Percentiles rank a stretch among this genome's conserved stretches.
Evolutionary conservation across 257 asterid genomes (phyloP).

Genomic region (Cynanchum wilfordii): DNA sequence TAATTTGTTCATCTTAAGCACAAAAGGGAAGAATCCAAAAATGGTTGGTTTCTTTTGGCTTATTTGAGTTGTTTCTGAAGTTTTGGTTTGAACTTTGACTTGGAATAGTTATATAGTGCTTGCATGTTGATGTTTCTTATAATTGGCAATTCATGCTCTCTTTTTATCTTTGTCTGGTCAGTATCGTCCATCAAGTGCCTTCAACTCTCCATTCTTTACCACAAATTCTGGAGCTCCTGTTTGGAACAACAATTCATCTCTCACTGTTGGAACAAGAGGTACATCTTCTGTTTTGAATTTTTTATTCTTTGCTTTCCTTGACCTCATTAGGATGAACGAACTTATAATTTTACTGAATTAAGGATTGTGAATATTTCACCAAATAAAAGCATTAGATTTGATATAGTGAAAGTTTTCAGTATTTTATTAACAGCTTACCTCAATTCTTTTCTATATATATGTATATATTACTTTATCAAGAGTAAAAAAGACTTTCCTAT

Average conservation of each 20-base stretch:
- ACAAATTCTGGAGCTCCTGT: slow-evolving; percentile 39
- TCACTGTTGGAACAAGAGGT: slow-evolving; percentile 41
- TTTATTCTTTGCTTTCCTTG: background rate
- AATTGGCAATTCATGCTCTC: background rate
- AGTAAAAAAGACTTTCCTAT: background rate
- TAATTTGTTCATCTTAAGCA: background rate
- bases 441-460: background rate
- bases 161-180: slow-evolving; percentile 8
- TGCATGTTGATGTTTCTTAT: background rate
- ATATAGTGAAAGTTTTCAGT: background rate
- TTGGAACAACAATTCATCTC: slow-evolving; percentile 36
- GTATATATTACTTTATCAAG: background rate
- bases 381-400: background rate
- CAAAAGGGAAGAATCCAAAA: too few relatives aligned
- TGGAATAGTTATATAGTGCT: too few relatives aligned
- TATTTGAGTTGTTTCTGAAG: too few relatives aligned
- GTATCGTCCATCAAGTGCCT: slow-evolving; percentile 39
- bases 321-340: background rate
- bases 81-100: background rate
- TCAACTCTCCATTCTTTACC: slow-evolving; percentile 36
- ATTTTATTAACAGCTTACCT: background rate
- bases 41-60: background rate
- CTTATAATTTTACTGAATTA: background rate
- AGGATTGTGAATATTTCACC: background rate
- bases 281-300: background rate